phyloP scores from a whole-genome alignment of 2,329 filamentous ascomycete species.

The Balansia obtecta region DNA sequence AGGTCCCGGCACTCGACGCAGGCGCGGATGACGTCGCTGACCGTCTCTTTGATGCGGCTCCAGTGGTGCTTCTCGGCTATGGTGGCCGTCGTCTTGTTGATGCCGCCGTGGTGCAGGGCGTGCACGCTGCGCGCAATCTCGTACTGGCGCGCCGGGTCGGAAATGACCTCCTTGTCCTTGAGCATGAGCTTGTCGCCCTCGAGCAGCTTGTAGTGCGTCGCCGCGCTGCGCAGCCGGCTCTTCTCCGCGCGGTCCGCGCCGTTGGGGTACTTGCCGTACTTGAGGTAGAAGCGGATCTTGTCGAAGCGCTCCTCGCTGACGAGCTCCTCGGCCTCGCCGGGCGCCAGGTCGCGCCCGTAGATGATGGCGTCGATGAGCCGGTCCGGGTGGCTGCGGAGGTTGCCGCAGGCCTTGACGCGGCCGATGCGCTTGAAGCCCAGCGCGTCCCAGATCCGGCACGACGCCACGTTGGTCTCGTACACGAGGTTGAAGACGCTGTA shows the following conservation, averaged over 20 bases:
- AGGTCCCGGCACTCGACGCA: slow-evolving; percentile 81
- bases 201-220: slow-evolving; percentile 84
- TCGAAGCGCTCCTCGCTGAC: slow-evolving; percentile 95
- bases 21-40: slow-evolving; percentile 85
- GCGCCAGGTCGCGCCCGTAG: slow-evolving; percentile 53
- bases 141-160: slow-evolving; percentile 79
- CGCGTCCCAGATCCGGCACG: slow-evolving; percentile 83
- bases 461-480: slow-evolving; percentile 86
- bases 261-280: slow-evolving; percentile 83
- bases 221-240: slow-evolving; percentile 81
- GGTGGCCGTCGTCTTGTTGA: slow-evolving; percentile 93
- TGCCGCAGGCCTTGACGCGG: slow-evolving; percentile 60
- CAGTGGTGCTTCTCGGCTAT: slow-evolving; percentile 94
- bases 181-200: slow-evolving; percentile 78
- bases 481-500: slow-evolving; percentile 93
- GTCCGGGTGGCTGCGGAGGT: slow-evolving; percentile 55
- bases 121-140: slow-evolving; percentile 76
- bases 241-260: slow-evolving; percentile 93
- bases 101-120: slow-evolving; percentile 67
- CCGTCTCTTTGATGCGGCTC: slow-evolving; percentile 96
- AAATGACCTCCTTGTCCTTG: slow-evolving; percentile 94
- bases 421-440: slow-evolving; percentile 89
- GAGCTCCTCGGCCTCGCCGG: slow-evolving; percentile 60
- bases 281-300: slow-evolving; percentile 96
- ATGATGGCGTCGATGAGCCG: slow-evolving; percentile 65